phyloP scores from a whole-genome alignment of 1,139 yeast genomes.

The Candida sanyaensis region DNA sequence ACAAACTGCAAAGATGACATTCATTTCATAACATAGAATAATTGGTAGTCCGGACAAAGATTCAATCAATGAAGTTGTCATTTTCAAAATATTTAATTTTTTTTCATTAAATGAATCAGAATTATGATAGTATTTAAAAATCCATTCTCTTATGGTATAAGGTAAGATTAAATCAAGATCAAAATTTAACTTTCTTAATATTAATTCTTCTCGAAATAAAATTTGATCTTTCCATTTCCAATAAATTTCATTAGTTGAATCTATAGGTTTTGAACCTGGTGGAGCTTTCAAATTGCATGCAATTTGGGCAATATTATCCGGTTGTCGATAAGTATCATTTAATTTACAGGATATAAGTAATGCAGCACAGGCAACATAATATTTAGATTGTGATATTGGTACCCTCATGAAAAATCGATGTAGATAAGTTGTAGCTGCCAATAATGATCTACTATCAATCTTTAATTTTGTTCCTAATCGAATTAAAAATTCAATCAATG shows the following conservation, averaged over 20 bases:
- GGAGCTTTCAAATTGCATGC: conserved; percentile 37
- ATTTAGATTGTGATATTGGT: conserved; percentile 47
- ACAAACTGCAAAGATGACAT: conserved; percentile 36
- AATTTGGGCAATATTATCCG: conserved; percentile 44
- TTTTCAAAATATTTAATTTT: conserved; percentile 32
- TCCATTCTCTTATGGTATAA: conserved; percentile 32
- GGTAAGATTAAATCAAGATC: conserved; percentile 44
- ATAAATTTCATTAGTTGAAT: conserved; percentile 43
- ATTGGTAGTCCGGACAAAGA: conserved; percentile 44
- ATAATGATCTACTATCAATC: conserved; percentile 45
- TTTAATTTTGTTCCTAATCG: conserved; percentile 39
- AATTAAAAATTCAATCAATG: conserved; percentile 43
- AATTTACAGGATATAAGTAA: conserved; percentile 45
- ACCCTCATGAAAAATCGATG: conserved; percentile 45
- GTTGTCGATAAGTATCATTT: conserved; percentile 45
- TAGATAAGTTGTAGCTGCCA: conserved; percentile 45
- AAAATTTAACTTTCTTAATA: conserved; percentile 41
- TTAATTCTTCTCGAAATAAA: conserved; percentile 45
- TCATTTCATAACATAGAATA: conserved; percentile 35
- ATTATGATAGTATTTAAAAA: conserved; percentile 14
- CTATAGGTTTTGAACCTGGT: conserved; percentile 29
- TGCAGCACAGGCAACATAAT: conserved; percentile 50
- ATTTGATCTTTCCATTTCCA: conserved; percentile 53
- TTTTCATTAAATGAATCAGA: conserved; percentile 3
- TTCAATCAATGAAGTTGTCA: conserved; percentile 39